Evolutionary conservation across 2,329 filamentous ascomycete species (phyloP).

Genomic region (Colletotrichum tanaceti): DNA sequence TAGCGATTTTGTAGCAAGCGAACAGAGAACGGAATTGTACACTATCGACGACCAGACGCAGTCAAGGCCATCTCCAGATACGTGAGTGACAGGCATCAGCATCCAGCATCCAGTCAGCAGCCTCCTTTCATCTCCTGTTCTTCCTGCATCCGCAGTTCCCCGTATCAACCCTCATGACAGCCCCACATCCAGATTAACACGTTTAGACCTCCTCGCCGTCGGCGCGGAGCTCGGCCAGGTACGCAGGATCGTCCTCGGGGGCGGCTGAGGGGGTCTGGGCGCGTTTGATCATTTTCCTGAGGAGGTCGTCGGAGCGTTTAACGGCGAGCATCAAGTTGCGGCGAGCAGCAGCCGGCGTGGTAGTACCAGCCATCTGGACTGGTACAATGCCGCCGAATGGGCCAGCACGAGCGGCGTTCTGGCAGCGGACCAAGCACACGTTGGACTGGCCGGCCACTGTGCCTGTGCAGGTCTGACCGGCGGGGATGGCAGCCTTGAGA

Average conservation of each 20-base stretch:
- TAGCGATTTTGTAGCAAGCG: not conserved
- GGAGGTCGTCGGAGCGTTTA: constrained; percentile 44
- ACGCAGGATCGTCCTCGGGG: constrained; percentile 36
- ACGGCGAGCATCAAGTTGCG: constrained; percentile 45
- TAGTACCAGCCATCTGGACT: constrained; percentile 58
- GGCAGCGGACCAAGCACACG: constrained; percentile 72
- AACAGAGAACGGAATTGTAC: constrained; percentile 30
- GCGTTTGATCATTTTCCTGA: constrained; percentile 43
- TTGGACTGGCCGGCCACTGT: constrained; percentile 68
- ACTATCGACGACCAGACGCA: constrained; percentile 34
- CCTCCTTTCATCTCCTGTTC: constrained; percentile 15
- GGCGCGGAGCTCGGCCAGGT: constrained; percentile 42
- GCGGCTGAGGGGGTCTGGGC: constrained; percentile 36
- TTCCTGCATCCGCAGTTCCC: constrained; percentile 4
- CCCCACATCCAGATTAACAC: not conserved
- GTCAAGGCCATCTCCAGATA: constrained; percentile 23
- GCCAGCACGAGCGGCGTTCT: constrained; percentile 69
- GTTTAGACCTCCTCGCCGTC: constrained; percentile 43
- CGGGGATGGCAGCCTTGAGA: constrained; percentile 69
- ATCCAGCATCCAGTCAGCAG: constrained; percentile 30
- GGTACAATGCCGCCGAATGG: constrained; percentile 72
- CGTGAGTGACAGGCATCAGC: constrained; percentile 16
- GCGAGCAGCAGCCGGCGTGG: constrained; percentile 42
- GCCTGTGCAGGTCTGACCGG: constrained; percentile 67
- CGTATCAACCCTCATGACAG: constrained; percentile 11